Conservation (phyloP, 208 protist genomes). For the Tritrichomonas musculus region DNA sequence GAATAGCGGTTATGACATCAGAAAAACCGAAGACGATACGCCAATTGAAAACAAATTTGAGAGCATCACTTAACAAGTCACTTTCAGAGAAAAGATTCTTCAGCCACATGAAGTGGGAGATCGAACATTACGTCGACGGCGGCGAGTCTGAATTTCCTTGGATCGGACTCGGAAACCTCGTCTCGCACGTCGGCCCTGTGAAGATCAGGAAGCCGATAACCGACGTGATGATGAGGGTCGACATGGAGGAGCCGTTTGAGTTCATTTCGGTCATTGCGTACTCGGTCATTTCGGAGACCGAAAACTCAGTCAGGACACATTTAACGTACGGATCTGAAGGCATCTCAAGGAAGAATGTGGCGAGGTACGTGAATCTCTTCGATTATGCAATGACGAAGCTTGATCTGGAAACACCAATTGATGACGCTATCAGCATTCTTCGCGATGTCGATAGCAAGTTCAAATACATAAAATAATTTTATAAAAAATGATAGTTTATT, state of each 20-base stretch:
- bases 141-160: neutral
- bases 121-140: no score
- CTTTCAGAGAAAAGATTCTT: neutral
- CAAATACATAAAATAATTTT: no score
- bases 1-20: neutral
- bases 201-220: neutral
- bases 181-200: neutral
- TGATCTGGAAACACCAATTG: neutral
- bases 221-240: neutral
- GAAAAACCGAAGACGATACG: neutral
- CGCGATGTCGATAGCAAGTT: neutral
- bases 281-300: neutral
- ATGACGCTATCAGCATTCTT: neutral
- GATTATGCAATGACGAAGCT: neutral
- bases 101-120: neutral
- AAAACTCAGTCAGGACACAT: neutral
- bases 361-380: neutral
- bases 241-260: neutral
- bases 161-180: neutral
- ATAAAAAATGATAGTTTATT: no score
- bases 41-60: neutral
- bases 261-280: neutral
- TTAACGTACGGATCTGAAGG: neutral
- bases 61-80: neutral
- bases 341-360: neutral